Base-by-base conservation (phyloP, 2,329 filamentous ascomycete species). In the Juglanconis sp. region DNA sequence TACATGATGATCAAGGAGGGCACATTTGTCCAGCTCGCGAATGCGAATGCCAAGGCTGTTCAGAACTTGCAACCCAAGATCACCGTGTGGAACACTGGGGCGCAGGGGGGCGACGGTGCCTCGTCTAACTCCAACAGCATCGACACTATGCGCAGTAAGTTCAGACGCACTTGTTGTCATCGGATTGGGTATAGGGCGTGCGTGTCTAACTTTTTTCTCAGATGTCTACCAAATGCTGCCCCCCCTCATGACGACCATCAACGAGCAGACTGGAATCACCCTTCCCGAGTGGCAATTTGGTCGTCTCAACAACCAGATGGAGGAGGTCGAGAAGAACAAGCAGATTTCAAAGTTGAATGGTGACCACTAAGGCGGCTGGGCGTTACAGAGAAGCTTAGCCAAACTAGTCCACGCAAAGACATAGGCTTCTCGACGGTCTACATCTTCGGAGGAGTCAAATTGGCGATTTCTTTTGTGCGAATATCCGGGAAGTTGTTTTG, bases 1-100 rank as follows among this genome's bases (percentile, higher is more conserved):
- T 94, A 90, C 79, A 83, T 94, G 76, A 96, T 96, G 92, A 86
- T 96, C 70, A 88, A 93, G 77, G 88, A 88, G 73, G 88, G 88
- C 67, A 90, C 88, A 0, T 94, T 91, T 73, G 84, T 90, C 70
- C 83, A 87, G 67, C 83, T 96, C 53, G 91, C 91, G 60, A 81
- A 88, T 67, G 90, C 90, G 53, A 96, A 96, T 68, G 91, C 89
- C 51, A 72, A 81, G 36, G 91, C 90, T 36, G 85, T 96, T 70
- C 81, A 85, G 55, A 91, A 91, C 32, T 76, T 96, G 66, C 84
- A 92, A 72, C 92, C 92, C 65, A 96, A 96, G 87, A 95, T 96
- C 77, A 92, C 87, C 64, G 87, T 94, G 32, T 96, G 91, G 92
- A 95, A 91, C 71, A 96, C 91, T 8, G 90, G 90, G 48, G 72